Percentiles rank a stretch among this genome's conserved stretches.
Evolutionary conservation across 495 filamentous ascomycete genomes (phyloP).

Genomic region (Durotheca rogersii): DNA sequence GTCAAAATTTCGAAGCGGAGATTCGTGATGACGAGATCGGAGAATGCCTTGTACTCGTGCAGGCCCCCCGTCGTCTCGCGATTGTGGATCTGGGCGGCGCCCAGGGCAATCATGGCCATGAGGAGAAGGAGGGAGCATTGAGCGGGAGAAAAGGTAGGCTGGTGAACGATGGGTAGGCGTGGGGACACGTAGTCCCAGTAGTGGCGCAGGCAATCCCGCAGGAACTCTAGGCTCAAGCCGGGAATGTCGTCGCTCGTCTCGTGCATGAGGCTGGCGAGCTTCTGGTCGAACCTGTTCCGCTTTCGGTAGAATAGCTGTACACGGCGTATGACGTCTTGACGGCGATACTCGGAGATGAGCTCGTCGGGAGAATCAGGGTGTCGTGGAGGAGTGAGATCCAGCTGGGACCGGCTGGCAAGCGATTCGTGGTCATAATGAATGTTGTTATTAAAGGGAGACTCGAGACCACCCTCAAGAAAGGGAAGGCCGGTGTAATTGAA

Average conservation of each 20-base stretch:
- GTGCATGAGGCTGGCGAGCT: constrained; percentile 70
- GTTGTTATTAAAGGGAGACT: constrained; percentile 52
- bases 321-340: constrained; percentile 72
- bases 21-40: constrained; percentile 81
- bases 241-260: constrained; percentile 68
- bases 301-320: constrained; percentile 77
- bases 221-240: constrained; percentile 78
- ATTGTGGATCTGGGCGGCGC: constrained; percentile 82
- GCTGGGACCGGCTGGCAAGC: constrained; percentile 67
- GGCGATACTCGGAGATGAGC: constrained; percentile 79
- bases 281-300: constrained; percentile 67
- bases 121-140: constrained; percentile 77
- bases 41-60: constrained; percentile 69
- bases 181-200: constrained; percentile 94
- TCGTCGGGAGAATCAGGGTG: constrained; percentile 70
- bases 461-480: constrained; percentile 51
- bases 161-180: constrained; percentile 89
- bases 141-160: constrained; percentile 85
- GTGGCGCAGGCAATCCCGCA: constrained; percentile 87
- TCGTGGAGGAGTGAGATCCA: constrained; percentile 70
- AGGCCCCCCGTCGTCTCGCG: constrained; percentile 68
- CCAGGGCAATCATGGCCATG: constrained; percentile 84
- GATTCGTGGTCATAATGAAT: constrained; percentile 55
- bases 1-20: constrained; percentile 85
- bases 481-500: constrained; percentile 45